phyloP scores from a whole-genome alignment of 2,329 filamentous ascomycete species.

The Paecilomyces fulvus region DNA sequence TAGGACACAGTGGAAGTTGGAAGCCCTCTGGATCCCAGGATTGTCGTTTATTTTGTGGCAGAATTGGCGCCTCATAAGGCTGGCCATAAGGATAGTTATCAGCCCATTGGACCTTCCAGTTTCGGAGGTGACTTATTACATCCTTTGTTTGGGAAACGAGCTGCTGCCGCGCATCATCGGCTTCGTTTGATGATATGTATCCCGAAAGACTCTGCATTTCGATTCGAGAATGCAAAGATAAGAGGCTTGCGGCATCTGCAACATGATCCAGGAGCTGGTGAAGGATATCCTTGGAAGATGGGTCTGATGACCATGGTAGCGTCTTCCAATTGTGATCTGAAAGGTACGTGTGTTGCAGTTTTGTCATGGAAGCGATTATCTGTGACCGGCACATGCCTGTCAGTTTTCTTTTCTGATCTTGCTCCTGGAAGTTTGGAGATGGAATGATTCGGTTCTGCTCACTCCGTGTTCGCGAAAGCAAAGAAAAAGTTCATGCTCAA shows the following conservation, averaged over 20 bases:
- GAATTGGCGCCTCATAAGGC: background rate
- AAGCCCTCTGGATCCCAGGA: background rate
- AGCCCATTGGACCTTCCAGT: background rate
- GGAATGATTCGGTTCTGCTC: background rate
- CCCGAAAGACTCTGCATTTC: background rate
- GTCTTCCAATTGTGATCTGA: constrained; percentile 1
- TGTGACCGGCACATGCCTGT: background rate
- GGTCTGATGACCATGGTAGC: background rate
- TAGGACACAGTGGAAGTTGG: background rate
- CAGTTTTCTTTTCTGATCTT: background rate
- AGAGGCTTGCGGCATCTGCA: background rate
- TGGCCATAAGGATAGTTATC: background rate
- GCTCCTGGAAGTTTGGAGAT: background rate
- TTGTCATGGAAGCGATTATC: background rate
- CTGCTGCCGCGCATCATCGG: background rate
- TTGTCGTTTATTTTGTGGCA: background rate
- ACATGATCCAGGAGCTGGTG: background rate
- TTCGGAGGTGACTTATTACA: background rate
- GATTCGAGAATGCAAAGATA: background rate
- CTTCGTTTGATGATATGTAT: background rate
- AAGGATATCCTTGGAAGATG: background rate
- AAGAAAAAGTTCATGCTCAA: constrained; percentile 1
- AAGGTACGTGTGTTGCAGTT: background rate
- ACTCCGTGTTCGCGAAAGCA: background rate
- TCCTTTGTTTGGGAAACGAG: background rate